A percentile compares a stretch with the other conserved stretches of the same genome.
These are phyloP conservation scores for Calonectria naviculata DNA, from an alignment of 2,329 filamentous ascomycete genomes.

Conservation along the genomic window DNA sequence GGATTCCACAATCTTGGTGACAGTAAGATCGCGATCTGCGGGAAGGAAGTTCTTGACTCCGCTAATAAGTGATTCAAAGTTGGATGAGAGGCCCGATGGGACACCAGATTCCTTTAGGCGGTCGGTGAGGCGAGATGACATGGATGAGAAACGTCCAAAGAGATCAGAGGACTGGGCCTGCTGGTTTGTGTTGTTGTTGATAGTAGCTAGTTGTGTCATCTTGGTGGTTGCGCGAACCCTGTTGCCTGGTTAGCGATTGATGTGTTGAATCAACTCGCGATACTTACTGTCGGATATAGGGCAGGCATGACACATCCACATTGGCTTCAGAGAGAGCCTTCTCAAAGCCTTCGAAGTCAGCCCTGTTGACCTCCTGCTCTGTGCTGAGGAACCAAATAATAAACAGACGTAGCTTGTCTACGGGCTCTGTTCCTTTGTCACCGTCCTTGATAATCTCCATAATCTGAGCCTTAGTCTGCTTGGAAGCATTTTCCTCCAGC, in stretches of 20 bases:
- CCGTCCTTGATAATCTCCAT: conserved; percentile 85
- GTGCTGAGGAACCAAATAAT: conserved; percentile 98
- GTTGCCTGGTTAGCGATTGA: conserved; percentile 38
- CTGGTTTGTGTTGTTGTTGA: conserved; percentile 78
- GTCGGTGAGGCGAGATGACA: conserved; percentile 92
- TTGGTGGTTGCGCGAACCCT: conserved; percentile 93
- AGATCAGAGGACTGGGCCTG: conserved; percentile 76
- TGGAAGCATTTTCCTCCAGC: conserved; percentile 90
- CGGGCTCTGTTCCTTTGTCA: conserved; percentile 83
- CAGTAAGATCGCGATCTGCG: conserved; percentile 91
- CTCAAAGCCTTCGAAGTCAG: conserved; percentile 88
- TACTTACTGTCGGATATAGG: conserved; percentile 86
- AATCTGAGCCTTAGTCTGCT: conserved; percentile 90
- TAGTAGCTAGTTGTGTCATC: conserved; percentile 97
- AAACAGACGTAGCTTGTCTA: conserved; percentile 93
- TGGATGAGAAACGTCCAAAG: conserved; percentile 92
- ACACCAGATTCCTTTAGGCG: conserved; percentile 91
- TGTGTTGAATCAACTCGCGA: not conserved
- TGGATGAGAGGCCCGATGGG: conserved; percentile 74
- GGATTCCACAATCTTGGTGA: conserved; percentile 98
- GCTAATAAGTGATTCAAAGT: conserved; percentile 93
- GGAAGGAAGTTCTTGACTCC: conserved; percentile 99
- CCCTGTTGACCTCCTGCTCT: conserved; percentile 85
- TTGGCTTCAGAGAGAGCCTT: conserved; percentile 82
- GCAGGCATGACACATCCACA: conserved; percentile 79